Evolutionary conservation across 2,329 filamentous ascomycete species (phyloP), one percentile per base, ranked within the genome.

Genomic region (Dactylellina sp.): DNA sequence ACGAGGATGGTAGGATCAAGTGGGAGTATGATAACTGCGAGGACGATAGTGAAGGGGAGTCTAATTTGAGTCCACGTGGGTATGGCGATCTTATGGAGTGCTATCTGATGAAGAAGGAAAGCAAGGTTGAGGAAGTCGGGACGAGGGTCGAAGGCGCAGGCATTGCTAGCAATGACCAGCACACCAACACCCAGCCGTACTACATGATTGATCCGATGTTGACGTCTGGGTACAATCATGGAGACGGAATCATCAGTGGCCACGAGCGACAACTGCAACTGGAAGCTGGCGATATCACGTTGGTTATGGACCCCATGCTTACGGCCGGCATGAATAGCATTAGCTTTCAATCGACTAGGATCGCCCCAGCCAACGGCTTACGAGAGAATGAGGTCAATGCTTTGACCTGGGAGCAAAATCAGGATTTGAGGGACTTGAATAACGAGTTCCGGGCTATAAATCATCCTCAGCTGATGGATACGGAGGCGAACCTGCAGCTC

Each of bases 21-120:
- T 75, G 71, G 71, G 62, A 75, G 46, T 75, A 66, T 56, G 63
- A 75, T 39, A 75, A 75, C n/a, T 61, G 68, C 42, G 71, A 75
- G 55, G 71, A 75, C 14, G 71, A 75, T 50, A 75, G 71, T 37
- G 71, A 75, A 40, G 71, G 56, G 1, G 71, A 75, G 22, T 57
- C 50, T 18, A 47, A 60, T 9, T 16, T 62, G 2, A 66, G 60
- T 46, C 28, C 62, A 46, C 59, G 56, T 68, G 71, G 71, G 37
- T 75, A 75, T 22, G 71, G 71, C 2, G 71, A 75, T 28, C 59
- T 75, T 35, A 75, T 75, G 71, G 71, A 64, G 39, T 59, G 50
- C n/a, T 75, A 75, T 42, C 56, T 75, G 7, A 57, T 75, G 55
- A 75, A 75, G 40, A 68, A 75, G 28, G 71, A 75, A 20, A 68